Evolutionary conservation across 2,329 filamentous ascomycete species (phyloP).

Genomic region (Fusarium anguioides): DNA sequence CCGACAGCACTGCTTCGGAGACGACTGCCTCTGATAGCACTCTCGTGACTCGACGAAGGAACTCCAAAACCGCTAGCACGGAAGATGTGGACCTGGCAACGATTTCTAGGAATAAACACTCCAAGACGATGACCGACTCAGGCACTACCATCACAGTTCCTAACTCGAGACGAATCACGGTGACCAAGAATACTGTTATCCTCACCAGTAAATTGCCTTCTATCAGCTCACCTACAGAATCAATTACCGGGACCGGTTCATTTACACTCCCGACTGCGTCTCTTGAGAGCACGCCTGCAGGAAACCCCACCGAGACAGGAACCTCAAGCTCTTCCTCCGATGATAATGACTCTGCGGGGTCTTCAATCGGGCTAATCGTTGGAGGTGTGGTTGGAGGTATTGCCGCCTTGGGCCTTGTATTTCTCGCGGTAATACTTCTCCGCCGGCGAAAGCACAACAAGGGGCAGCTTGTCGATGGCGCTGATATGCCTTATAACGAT

Average conservation of each 20-base stretch:
- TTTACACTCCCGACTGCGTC: slow-evolving; percentile 9
- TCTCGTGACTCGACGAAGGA: not conserved
- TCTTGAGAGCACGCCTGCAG: slow-evolving; percentile 9
- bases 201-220: slow-evolving; percentile 43
- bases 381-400: slow-evolving; percentile 50
- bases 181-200: slow-evolving; percentile 51
- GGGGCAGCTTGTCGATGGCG: slow-evolving; percentile 6
- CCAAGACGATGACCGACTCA: slow-evolving; percentile 50
- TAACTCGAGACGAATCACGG: slow-evolving; percentile 50
- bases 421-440: slow-evolving; percentile 40
- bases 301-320: slow-evolving; percentile 25
- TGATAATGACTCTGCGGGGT: slow-evolving; percentile 4
- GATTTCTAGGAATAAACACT: not conserved
- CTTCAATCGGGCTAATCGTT: slow-evolving; percentile 49
- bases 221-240: slow-evolving; percentile 10
- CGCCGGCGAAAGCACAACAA: slow-evolving; percentile 29
- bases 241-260: slow-evolving; percentile 15
- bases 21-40: not conserved
- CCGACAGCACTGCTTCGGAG: not conserved
- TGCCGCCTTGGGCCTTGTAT: slow-evolving; percentile 41
- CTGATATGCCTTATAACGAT: slow-evolving; percentile 28
- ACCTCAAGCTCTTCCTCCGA: not conserved
- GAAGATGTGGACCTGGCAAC: slow-evolving; percentile 2
- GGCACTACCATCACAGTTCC: slow-evolving; percentile 52
- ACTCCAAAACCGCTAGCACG: not conserved